Evolutionary conservation across 345 rosid species (phyloP).

Genomic region (Populus pruinosa): DNA sequence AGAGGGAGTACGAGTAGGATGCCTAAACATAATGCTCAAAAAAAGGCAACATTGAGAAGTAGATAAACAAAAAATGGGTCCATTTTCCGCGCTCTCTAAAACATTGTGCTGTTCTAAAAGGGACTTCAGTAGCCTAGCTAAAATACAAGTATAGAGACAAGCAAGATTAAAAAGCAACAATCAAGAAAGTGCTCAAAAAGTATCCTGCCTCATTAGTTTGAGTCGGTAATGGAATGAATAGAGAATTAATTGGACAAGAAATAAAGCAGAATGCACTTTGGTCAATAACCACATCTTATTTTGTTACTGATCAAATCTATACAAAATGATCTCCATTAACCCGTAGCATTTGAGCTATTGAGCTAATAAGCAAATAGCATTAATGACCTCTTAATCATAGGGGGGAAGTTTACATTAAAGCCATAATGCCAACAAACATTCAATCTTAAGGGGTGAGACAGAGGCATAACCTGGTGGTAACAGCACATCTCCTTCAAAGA

Average conservation of each 20-base stretch:
- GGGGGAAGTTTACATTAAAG: neutral
- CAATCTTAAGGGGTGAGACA: neutral
- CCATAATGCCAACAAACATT: neutral
- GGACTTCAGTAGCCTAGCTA: neutral
- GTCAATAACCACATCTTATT: no score
- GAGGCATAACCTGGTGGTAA: neutral
- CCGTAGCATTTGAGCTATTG: neutral
- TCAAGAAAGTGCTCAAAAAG: no score
- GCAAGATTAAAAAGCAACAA: no score
- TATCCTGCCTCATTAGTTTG: no score
- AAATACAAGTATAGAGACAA: no score
- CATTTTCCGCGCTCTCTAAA: neutral
- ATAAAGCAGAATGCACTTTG: no score
- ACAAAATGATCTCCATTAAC: no score
- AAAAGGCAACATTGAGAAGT: neutral
- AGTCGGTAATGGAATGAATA: no score
- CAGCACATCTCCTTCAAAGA: neutral
- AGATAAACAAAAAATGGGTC: neutral
- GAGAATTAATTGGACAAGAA: no score
- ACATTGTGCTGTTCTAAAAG: neutral
- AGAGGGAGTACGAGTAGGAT: neutral
- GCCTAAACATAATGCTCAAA: neutral
- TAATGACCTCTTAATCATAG: neutral
- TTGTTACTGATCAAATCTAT: no score
- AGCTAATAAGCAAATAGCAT: neutral